Evolutionary conservation across 495 filamentous ascomycete species (phyloP), one percentile per base, ranked within the genome.

Genomic region (Talaromyces wortmannii): DNA sequence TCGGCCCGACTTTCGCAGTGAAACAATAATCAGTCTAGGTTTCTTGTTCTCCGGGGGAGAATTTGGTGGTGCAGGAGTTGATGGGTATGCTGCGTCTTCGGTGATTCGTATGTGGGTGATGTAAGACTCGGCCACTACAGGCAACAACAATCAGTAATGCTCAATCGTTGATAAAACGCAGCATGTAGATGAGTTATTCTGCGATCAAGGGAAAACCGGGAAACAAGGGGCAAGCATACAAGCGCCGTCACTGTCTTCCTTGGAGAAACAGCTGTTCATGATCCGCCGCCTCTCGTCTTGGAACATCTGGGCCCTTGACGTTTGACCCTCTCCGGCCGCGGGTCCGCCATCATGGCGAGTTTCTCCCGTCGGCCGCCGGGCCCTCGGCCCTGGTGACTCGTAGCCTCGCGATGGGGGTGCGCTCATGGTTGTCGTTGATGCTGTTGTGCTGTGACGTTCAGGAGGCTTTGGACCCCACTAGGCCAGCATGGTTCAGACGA

Each of bases 241-340:
- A 45, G 85, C 81, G 48, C 90, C 90, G 68, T 92, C 89, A 33
- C 78, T 78, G 63, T 97, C 94, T 63, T 83, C 85, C 76, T 91
- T 97, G 53, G 78, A 78, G 70, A 96, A 98, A 71, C 89, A 96
- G 63, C 88, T 96, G 56, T 90, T 84, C 33, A 92, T 88, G 52
- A 98, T 96, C 59, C 94, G 80, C 68, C 77, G 81, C 80, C 96
- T 96, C 75, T 97, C 94, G 61, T 97, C 91, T 69, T 98, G 92
- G 67, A 96, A 98, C 60, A 81, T 80, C 72, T 96, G 89, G 7
- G 92, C 92, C 67, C 89, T 85, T 53, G 76, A 88, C 73, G 80
- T 72, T 33, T 63, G 52, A 45, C 57, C 59, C 31, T 72, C 68
- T 32, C 61, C 65, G 6, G 70, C 53, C 15, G 56, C 63, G 45